Evolutionary conservation across 2,329 filamentous ascomycete species (phyloP).

Genomic region (Cercospora zeina): DNA sequence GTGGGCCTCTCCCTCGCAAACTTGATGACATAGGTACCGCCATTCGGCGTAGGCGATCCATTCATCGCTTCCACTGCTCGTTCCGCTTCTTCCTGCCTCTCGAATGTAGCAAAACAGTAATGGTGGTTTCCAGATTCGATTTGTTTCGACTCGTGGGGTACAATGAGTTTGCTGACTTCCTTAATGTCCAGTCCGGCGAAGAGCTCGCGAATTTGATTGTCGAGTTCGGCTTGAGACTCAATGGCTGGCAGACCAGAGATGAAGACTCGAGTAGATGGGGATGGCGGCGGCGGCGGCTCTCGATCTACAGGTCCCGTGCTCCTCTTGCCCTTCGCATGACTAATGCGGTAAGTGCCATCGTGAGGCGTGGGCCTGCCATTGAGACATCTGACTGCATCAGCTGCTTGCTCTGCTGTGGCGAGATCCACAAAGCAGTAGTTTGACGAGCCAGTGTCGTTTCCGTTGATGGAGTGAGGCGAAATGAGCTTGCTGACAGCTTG

Average conservation of each 20-base stretch:
- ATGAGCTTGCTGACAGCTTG: slow-evolving; percentile 52
- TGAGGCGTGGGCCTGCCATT: slow-evolving; percentile 31
- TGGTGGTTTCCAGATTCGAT: slow-evolving; percentile 24
- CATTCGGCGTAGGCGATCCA: slow-evolving; percentile 29
- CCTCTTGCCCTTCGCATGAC: slow-evolving; percentile 23
- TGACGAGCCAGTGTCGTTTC: slow-evolving; percentile 18
- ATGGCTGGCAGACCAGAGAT: slow-evolving; percentile 51
- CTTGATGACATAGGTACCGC: slow-evolving; percentile 29
- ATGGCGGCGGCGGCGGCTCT: slow-evolving; percentile 1
- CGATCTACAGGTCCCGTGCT: slow-evolving; percentile 7
- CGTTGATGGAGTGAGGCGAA: slow-evolving; percentile 21
- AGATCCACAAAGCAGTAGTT: slow-evolving; percentile 41
- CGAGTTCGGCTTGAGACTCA: slow-evolving; percentile 45
- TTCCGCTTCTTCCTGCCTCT: slow-evolving; percentile 32
- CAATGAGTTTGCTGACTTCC: slow-evolving; percentile 50
- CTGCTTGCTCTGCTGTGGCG: slow-evolving; percentile 31
- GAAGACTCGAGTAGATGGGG: slow-evolving; percentile 34
- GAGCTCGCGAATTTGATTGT: slow-evolving; percentile 47
- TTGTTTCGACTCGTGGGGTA: slow-evolving; percentile 23
- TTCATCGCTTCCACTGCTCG: slow-evolving; percentile 32
- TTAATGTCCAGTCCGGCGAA: slow-evolving; percentile 50
- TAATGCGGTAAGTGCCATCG: slow-evolving; percentile 29
- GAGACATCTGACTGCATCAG: slow-evolving; percentile 28
- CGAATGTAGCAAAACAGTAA: slow-evolving; percentile 40
- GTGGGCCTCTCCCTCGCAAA: slow-evolving; percentile 23